phyloP scores from a whole-genome alignment of 2,329 filamentous ascomycete genomes.

The Pseudofabraea citricarpa region DNA sequence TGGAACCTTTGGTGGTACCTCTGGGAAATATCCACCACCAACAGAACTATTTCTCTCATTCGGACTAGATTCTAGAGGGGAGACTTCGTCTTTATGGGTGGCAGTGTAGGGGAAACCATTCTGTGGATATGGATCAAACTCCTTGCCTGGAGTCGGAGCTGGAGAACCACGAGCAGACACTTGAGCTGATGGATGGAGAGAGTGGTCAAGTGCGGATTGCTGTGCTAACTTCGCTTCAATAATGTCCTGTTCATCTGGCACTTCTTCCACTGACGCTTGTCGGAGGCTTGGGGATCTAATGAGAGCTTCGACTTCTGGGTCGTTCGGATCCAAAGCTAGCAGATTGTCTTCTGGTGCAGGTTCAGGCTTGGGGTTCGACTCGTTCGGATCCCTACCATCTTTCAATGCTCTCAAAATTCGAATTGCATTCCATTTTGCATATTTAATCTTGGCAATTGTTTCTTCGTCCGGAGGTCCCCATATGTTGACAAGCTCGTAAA shows the following conservation, averaged over 20 bases:
- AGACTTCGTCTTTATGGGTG: constrained; percentile 38
- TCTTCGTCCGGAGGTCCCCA: constrained; percentile 77
- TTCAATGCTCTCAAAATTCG: constrained; percentile 89
- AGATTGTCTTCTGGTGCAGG: constrained; percentile 39
- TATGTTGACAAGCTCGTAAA: constrained; percentile 81
- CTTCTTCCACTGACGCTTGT: constrained; percentile 46
- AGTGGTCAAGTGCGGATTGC: constrained; percentile 43
- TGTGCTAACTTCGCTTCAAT: constrained; percentile 37
- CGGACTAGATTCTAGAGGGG: constrained; percentile 43
- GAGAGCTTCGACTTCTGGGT: constrained; percentile 60
- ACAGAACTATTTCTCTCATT: constrained; percentile 41
- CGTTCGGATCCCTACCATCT: constrained; percentile 87
- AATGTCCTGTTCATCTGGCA: constrained; percentile 49
- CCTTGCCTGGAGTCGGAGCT: constrained; percentile 11
- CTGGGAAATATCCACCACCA: constrained; percentile 55
- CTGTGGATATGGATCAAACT: constrained; percentile 31
- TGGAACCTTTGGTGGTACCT: constrained; percentile 25
- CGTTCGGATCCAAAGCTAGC: constrained; percentile 52
- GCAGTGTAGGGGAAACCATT: constrained; percentile 25
- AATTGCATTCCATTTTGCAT: constrained; percentile 91
- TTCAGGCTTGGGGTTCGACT: constrained; percentile 71
- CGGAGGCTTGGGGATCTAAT: constrained; percentile 32
- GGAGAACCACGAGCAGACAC: constrained; percentile 24
- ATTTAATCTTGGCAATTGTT: constrained; percentile 83
- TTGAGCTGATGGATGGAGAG: constrained; percentile 37